A percentile compares a stretch with the other conserved stretches of the same genome.
Evolutionary conservation across 1,284 basidiomycete genomes (phyloP).

Genomic region (Ganoderma sp.): DNA sequence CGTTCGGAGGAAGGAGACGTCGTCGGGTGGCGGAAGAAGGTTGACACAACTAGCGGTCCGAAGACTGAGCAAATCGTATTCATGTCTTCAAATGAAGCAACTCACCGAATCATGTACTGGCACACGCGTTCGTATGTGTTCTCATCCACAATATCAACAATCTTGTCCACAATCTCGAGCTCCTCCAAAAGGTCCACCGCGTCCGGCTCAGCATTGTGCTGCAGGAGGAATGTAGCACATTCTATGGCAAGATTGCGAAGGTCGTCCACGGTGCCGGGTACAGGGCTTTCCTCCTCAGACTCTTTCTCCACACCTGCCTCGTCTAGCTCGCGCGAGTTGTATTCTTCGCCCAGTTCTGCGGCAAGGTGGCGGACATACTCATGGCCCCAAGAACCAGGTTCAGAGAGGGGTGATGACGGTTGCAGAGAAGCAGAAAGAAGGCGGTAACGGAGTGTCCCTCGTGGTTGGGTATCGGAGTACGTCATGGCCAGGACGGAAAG

Average conservation of each 20-base stretch:
- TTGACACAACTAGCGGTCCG: slow-evolving; percentile 77
- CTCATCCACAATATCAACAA: slow-evolving; percentile 80
- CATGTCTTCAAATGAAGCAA: slow-evolving; percentile 21
- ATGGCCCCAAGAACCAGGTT: slow-evolving; percentile 97
- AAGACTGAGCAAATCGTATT: slow-evolving; percentile 16
- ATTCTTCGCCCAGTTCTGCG: slow-evolving; percentile 96
- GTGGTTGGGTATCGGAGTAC: slow-evolving; percentile 94
- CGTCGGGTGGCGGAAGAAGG: slow-evolving; percentile 93
- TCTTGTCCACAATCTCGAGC: slow-evolving; percentile 87
- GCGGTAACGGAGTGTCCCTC: slow-evolving; percentile 93
- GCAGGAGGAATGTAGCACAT: slow-evolving; percentile 90
- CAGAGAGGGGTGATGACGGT: slow-evolving; percentile 69
- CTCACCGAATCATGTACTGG: slow-evolving; percentile 94
- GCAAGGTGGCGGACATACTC: slow-evolving; percentile 99
- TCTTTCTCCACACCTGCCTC: slow-evolving; percentile 41
- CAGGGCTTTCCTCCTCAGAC: slow-evolving; percentile 40
- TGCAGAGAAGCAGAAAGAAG: slow-evolving; percentile 80
- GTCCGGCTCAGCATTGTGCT: slow-evolving; percentile 98
- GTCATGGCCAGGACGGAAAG: slow-evolving; percentile 99
- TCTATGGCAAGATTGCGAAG: slow-evolving; percentile 81
- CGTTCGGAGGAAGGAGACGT: slow-evolving; percentile 88
- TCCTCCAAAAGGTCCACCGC: slow-evolving; percentile 97
- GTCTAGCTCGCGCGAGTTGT: slow-evolving; percentile 63
- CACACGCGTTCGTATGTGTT: slow-evolving; percentile 95
- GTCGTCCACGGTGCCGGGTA: slow-evolving; percentile 68